Conservation (phyloP, 2,329 filamentous ascomycete species). For the Diaporthe citriasiana region DNA sequence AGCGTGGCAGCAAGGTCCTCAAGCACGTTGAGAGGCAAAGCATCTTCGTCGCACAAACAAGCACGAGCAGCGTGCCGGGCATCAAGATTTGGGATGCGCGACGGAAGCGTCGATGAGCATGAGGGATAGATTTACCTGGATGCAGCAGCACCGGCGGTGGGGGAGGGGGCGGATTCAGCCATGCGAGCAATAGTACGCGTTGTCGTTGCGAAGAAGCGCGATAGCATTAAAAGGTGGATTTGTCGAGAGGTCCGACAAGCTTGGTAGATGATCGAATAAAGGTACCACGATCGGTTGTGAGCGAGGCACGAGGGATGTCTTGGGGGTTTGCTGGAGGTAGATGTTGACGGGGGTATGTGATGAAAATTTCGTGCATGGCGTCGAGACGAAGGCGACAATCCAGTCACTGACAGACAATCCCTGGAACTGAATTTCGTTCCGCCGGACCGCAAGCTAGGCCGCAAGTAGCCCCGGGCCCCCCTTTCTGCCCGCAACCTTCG, state of each 20-base stretch:
- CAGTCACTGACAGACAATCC: conserved; percentile 24
- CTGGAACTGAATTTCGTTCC: conserved; percentile 35
- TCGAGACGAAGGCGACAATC: conserved; percentile 24
- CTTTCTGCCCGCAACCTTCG: not conserved
- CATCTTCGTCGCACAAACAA: not conserved
- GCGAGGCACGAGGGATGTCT: conserved; percentile 2
- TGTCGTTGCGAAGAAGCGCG: conserved; percentile 24
- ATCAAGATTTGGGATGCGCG: conserved; percentile 16
- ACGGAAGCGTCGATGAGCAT: conserved; percentile 2
- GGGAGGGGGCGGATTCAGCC: conserved; percentile 34
- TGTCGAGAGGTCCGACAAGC: conserved; percentile 1
- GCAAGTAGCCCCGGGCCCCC: conserved; percentile 1
- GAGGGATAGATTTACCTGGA: conserved; percentile 31
- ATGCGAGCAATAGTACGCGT: conserved; percentile 19
- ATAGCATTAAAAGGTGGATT: conserved; percentile 1
- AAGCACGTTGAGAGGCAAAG: not conserved
- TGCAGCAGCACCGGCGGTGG: conserved; percentile 10
- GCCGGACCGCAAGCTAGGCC: conserved; percentile 30
- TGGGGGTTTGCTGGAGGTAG: conserved; percentile 1
- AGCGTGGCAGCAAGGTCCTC: not conserved
- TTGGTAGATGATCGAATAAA: conserved; percentile 18
- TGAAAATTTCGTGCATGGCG: conserved; percentile 32
- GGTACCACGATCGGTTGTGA: conserved; percentile 17
- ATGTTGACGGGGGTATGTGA: conserved; percentile 20
- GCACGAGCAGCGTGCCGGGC: not conserved